Conservation (phyloP, 345 rosid genomes). For the Brassica rapa region DNA sequence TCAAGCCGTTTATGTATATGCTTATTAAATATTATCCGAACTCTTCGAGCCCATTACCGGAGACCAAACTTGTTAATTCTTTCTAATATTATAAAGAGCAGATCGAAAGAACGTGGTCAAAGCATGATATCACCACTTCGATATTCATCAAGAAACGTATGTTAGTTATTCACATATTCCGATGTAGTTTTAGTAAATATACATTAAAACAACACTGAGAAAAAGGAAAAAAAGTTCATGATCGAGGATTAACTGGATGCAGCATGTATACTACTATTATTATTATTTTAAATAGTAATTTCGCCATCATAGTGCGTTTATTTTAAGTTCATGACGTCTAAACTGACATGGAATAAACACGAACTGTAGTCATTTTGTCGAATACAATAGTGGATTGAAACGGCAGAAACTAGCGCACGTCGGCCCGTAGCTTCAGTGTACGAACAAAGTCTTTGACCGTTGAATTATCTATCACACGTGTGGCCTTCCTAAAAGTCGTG, state of each 20-base stretch:
- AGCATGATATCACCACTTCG: slow-evolving; percentile 29
- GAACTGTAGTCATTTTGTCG: slow-evolving; percentile 34
- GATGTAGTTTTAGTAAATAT: not conserved
- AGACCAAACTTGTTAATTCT: slow-evolving; percentile 19
- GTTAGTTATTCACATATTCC: not conserved
- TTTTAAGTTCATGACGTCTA: slow-evolving; percentile 9
- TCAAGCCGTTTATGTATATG: slow-evolving; percentile 31
- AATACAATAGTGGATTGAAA: not conserved
- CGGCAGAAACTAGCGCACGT: slow-evolving; percentile 30
- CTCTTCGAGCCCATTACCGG: slow-evolving; percentile 42
- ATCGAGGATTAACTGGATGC: slow-evolving; percentile 16
- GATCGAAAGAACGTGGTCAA: slow-evolving; percentile 22
- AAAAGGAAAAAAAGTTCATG: slow-evolving; percentile 3
- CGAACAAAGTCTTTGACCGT: slow-evolving; percentile 37
- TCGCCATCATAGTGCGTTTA: not conserved
- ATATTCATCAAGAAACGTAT: not conserved
- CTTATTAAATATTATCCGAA: slow-evolving; percentile 18
- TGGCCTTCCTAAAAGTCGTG: not conserved
- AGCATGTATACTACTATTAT: not conserved
- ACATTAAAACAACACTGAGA: not conserved
- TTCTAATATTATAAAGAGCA: not conserved
- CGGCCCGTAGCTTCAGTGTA: slow-evolving; percentile 22
- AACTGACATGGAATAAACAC: slow-evolving; percentile 39
- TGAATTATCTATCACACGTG: slow-evolving; percentile 26
- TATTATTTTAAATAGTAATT: no score